Evolutionary conservation across 306 rosid genomes (phyloP).

Genomic region (Rosa chinensis): DNA sequence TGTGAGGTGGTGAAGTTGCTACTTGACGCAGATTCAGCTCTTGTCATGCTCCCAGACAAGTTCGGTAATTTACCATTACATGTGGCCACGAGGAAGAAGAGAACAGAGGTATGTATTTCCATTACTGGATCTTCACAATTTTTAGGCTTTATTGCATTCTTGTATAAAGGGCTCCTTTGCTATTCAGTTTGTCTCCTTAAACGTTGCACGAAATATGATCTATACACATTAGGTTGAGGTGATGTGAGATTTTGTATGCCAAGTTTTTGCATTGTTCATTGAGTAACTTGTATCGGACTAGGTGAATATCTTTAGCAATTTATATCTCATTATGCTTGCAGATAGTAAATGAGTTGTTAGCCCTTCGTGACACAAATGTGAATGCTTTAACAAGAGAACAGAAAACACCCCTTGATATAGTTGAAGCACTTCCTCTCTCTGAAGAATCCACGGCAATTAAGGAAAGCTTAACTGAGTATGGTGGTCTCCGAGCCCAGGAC

Average conservation of each 20-base stretch:
- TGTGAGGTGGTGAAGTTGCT: constrained; percentile 71
- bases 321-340: constrained; percentile 42
- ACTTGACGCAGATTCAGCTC: constrained; percentile 57
- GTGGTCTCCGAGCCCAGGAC: constrained; percentile 67
- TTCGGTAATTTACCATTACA: constrained; percentile 83
- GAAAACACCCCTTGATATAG: constrained; percentile 83
- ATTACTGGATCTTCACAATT: neutral
- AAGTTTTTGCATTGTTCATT: neutral
- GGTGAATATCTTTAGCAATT: neutral
- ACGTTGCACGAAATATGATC: neutral
- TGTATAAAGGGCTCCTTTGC: neutral
- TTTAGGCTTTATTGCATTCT: neutral
- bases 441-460: constrained; percentile 58
- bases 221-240: neutral
- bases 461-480: constrained; percentile 55
- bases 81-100: constrained; percentile 88
- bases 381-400: constrained; percentile 75
- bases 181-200: neutral
- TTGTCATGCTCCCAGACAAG: constrained; percentile 78
- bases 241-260: neutral
- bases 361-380: constrained; percentile 60
- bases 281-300: neutral
- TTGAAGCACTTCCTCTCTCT: constrained; percentile 69
- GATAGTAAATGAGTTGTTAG: constrained; percentile 74
- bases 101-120: constrained; percentile 58